phyloP scores from a whole-genome alignment of 768 basidiomycete genomes.

The Saitozyma sp. region DNA sequence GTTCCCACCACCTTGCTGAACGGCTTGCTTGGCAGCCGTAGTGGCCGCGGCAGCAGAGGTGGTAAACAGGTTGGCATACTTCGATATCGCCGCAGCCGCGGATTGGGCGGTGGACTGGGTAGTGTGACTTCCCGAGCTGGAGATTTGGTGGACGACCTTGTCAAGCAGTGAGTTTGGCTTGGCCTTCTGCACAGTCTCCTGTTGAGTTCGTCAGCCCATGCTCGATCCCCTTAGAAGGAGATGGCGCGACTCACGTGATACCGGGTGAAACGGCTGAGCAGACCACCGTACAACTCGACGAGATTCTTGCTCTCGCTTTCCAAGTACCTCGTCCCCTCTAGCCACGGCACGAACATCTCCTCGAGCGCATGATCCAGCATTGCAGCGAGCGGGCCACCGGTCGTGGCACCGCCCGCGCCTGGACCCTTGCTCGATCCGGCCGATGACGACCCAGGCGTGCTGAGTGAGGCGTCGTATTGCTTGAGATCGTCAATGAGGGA shows the following conservation, averaged over 20 bases:
- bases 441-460: slow-evolving; percentile 12
- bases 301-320: slow-evolving; percentile 87
- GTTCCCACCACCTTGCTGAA: neutral
- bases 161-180: slow-evolving; percentile 68
- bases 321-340: slow-evolving; percentile 85
- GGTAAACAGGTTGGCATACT: slow-evolving; percentile 70
- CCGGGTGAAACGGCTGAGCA: slow-evolving; percentile 73
- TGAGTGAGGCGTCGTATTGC: slow-evolving; percentile 75
- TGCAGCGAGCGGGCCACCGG: slow-evolving; percentile 62
- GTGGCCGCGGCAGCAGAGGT: slow-evolving; percentile 24
- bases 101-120: slow-evolving; percentile 56
- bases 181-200: slow-evolving; percentile 61
- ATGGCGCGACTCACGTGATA: slow-evolving; percentile 71
- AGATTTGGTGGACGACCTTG: slow-evolving; percentile 85
- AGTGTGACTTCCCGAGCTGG: slow-evolving; percentile 60
- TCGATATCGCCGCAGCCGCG: slow-evolving; percentile 76
- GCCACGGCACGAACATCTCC: slow-evolving; percentile 91
- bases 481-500: slow-evolving; percentile 86
- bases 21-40: slow-evolving; percentile 6
- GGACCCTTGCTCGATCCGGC: slow-evolving; percentile 8
- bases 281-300: slow-evolving; percentile 71
- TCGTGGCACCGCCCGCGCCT: slow-evolving; percentile 4
- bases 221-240: neutral
- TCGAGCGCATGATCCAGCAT: slow-evolving; percentile 97
- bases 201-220: neutral